Evolutionary conservation across 441 rosid genomes (phyloP).

Genomic region (Raphanus hybrid): DNA sequence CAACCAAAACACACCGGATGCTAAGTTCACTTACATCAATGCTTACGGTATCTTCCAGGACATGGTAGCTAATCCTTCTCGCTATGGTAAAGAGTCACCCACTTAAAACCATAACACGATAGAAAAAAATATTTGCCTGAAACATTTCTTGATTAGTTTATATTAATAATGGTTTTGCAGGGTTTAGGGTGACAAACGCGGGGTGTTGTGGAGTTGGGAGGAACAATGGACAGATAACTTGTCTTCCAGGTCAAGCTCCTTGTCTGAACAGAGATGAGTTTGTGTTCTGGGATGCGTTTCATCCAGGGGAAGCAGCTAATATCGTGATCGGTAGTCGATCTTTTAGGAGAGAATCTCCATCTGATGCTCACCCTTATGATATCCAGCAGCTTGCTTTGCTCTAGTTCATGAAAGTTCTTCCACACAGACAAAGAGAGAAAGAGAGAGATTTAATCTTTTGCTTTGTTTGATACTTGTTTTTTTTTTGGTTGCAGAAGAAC

Average conservation of each 20-base stretch:
- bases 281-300: constrained; percentile 63
- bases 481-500: background rate
- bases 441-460: background rate
- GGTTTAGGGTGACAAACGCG: constrained; percentile 39
- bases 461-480: constrained; percentile 22
- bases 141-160: background rate
- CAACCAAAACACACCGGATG: constrained; percentile 63
- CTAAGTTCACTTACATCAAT: constrained; percentile 69
- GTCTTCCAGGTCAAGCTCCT: constrained; percentile 44
- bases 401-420: constrained; percentile 18
- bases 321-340: constrained; percentile 35
- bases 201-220: constrained; percentile 60
- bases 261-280: constrained; percentile 41
- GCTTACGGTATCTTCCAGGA: constrained; percentile 84
- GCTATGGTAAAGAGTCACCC: constrained; percentile 48
- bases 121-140: background rate
- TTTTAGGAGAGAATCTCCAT: constrained; percentile 24
- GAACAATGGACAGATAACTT: constrained; percentile 47
- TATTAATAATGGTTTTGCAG: constrained; percentile 33
- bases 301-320: constrained; percentile 58
- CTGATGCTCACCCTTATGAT: constrained; percentile 46
- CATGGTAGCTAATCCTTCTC: constrained; percentile 53
- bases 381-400: constrained; percentile 41
- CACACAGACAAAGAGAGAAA: constrained; percentile 13
- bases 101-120: background rate